Percentiles rank a stretch among this genome's conserved stretches.
Conservation (phyloP, 257 asterid species). For the Eucommia ulmoides region DNA sequence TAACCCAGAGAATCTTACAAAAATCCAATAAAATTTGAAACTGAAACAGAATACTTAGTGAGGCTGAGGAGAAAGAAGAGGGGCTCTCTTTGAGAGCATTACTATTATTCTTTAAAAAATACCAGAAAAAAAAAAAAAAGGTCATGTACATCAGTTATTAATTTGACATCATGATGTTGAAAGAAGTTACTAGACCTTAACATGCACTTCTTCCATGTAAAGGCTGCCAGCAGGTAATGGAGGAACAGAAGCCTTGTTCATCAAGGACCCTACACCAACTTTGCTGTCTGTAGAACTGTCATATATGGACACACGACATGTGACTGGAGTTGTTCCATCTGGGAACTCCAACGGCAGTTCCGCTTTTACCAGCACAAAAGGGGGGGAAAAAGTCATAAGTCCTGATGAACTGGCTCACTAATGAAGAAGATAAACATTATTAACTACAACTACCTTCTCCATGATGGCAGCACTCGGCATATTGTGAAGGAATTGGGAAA, state of each 20-base stretch:
- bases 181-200: conserved; percentile 30
- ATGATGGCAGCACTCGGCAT: conserved; percentile 49
- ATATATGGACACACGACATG: conserved; percentile 67
- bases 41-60: too few species aligned
- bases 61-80: too few species aligned
- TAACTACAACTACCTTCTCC: conserved; percentile 28
- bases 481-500: conserved; percentile 69
- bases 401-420: neutral
- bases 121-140: too few species aligned
- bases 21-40: too few species aligned
- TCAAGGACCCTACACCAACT: conserved; percentile 60
- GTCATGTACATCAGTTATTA: too few species aligned
- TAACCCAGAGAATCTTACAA: too few species aligned
- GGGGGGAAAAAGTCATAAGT: conserved; percentile 9
- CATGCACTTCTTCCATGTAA: conserved; percentile 84
- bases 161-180: too few species aligned
- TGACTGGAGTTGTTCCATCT: conserved; percentile 82
- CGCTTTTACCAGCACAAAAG: conserved; percentile 25
- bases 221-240: conserved; percentile 69
- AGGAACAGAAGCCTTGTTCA: conserved; percentile 69
- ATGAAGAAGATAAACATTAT: conserved; percentile 1
- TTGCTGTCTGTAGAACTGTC: conserved; percentile 58
- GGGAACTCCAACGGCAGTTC: conserved; percentile 84
- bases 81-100: too few species aligned
- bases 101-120: too few species aligned